Evolutionary conservation across 805 yeast genomes (phyloP).

Genomic region (Pichia manshurica): DNA sequence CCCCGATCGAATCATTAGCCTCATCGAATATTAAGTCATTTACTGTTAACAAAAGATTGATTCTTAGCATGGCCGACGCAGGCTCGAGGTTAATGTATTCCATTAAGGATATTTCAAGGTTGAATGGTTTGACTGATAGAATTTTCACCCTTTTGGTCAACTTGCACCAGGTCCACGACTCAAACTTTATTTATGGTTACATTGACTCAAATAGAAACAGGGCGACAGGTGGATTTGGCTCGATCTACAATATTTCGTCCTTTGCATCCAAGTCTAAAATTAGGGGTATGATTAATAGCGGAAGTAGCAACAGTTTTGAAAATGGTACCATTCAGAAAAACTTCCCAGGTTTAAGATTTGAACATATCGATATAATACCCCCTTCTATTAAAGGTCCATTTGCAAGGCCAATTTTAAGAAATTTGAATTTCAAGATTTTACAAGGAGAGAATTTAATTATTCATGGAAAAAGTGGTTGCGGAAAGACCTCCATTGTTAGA

Average conservation of each 20-base stretch:
- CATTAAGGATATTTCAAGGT: slow-evolving; percentile 82
- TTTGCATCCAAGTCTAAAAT: slow-evolving; percentile 28
- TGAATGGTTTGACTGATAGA: slow-evolving; percentile 86
- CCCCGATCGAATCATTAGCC: slow-evolving; percentile 21
- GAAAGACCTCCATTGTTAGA: slow-evolving; percentile 82
- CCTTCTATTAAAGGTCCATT: slow-evolving; percentile 59
- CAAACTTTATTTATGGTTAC: slow-evolving; percentile 44
- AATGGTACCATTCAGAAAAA: slow-evolving; percentile 73
- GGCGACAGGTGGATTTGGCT: slow-evolving; percentile 28
- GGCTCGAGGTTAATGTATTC: slow-evolving; percentile 94
- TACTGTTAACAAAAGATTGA: slow-evolving; percentile 82
- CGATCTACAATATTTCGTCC: slow-evolving; percentile 25
- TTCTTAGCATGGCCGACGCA: slow-evolving; percentile 90
- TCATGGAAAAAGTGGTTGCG: slow-evolving; percentile 84
- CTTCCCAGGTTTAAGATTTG: slow-evolving; percentile 75
- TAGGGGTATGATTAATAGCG: slow-evolving; percentile 9
- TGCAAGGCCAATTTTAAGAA: slow-evolving; percentile 56
- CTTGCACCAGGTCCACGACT: slow-evolving; percentile 76
- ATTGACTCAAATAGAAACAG: slow-evolving; percentile 14
- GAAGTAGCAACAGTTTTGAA: slow-evolving; percentile 36
- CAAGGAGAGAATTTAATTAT: slow-evolving; percentile 68
- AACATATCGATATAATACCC: slow-evolving; percentile 73
- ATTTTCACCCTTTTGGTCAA: slow-evolving; percentile 71
- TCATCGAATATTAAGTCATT: slow-evolving; percentile 69
- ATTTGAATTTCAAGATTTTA: slow-evolving; percentile 55